Evolutionary conservation across 2,329 filamentous ascomycete species (phyloP).

Genomic region (Ascosphaera aggregata): DNA sequence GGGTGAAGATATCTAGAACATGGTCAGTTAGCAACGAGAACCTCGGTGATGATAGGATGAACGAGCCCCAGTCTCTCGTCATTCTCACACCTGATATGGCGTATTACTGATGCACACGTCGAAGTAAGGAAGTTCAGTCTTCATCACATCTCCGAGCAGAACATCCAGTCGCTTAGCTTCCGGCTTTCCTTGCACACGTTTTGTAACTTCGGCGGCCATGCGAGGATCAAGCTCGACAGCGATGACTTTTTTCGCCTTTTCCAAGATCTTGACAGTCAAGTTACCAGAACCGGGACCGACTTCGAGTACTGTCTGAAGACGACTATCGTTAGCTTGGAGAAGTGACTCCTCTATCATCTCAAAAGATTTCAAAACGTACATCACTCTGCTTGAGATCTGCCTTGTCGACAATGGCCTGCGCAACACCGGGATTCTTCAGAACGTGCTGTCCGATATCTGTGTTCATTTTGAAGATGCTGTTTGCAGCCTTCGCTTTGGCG

Average conservation of each 20-base stretch:
- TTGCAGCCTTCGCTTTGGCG: slow-evolving; percentile 29
- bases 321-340: too few species aligned
- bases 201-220: slow-evolving; percentile 88
- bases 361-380: too few species aligned
- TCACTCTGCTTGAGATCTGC: slow-evolving; percentile 75
- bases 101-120: slow-evolving; percentile 71
- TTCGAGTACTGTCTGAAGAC: slow-evolving; percentile 60
- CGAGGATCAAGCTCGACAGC: slow-evolving; percentile 85
- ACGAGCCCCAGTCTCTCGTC: not conserved
- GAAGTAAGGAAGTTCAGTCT: slow-evolving; percentile 56
- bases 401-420: slow-evolving; percentile 64
- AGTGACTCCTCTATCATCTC: too few species aligned
- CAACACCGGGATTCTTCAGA: slow-evolving; percentile 73
- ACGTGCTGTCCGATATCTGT: slow-evolving; percentile 78
- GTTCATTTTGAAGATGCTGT: slow-evolving; percentile 96
- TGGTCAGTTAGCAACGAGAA: slow-evolving; percentile 6
- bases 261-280: slow-evolving; percentile 69
- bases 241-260: slow-evolving; percentile 62
- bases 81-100: slow-evolving; percentile 32
- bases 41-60: not conserved
- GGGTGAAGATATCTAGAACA: slow-evolving; percentile 54
- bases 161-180: slow-evolving; percentile 68
- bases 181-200: slow-evolving; percentile 77
- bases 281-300: slow-evolving; percentile 80
- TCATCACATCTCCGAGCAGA: slow-evolving; percentile 79